Evolutionary conservation across 1,284 basidiomycete species (phyloP).

Genomic region (Meripilus lineatus): DNA sequence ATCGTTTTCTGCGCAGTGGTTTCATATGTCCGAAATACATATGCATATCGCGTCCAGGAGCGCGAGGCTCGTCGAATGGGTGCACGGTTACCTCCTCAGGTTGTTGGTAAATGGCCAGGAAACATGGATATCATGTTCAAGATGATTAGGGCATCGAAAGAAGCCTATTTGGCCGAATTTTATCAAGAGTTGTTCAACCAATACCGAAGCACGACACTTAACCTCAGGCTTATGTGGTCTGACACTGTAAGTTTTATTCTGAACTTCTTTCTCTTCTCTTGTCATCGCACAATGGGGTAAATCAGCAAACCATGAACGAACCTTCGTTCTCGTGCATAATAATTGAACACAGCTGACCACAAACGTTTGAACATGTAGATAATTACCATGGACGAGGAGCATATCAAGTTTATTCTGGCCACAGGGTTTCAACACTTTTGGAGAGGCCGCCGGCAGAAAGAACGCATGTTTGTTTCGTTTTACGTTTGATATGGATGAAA

Average conservation of each 20-base stretch:
- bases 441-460: conserved; percentile 56
- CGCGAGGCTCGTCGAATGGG: conserved; percentile 42
- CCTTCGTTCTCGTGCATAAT: background rate
- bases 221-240: conserved; percentile 58
- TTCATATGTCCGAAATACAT: conserved; percentile 30
- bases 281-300: background rate
- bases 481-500: background rate
- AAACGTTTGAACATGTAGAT: conserved; percentile 35
- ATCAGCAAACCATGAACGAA: conserved; percentile 1
- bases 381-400: conserved; percentile 68
- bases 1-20: conserved; percentile 37
- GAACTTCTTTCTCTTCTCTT: background rate
- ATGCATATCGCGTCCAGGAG: conserved; percentile 31
- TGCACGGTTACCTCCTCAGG: conserved; percentile 46
- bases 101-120: conserved; percentile 68
- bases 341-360: conserved; percentile 1
- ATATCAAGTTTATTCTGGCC: conserved; percentile 58
- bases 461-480: conserved; percentile 46
- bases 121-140: conserved; percentile 62
- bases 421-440: conserved; percentile 65
- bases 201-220: conserved; percentile 63
- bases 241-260: conserved; percentile 46
- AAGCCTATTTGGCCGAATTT: conserved; percentile 54
- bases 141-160: conserved; percentile 49
- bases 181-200: conserved; percentile 63